Evolutionary conservation across 1,284 basidiomycete species (phyloP), one percentile per base, ranked within the genome.

Genomic region (Boletus holoroseus): DNA sequence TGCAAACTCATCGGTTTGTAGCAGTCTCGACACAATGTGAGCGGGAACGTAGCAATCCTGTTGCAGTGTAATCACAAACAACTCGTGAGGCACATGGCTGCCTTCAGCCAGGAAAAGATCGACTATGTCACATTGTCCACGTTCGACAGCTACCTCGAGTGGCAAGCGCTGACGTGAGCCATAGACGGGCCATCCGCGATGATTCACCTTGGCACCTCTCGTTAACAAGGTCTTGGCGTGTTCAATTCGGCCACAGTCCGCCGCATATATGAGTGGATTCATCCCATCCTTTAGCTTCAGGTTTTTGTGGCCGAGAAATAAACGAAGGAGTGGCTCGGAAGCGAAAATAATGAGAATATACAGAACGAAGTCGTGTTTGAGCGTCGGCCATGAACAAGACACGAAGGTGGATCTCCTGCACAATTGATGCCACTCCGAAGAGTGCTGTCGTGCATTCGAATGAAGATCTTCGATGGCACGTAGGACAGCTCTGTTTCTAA

Each of bases 211-310:
- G 8, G 9, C 31, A 12, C 56, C 47, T 3, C 31, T 22, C 11
- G 46, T 43, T 13, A 56, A 28, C 8, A 58, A 13, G 2, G 27
- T 46, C 31, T 18, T 45, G 3, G 56, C 43, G 11, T 58, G 53
- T 27, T 43, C 36, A 5, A 43, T 8, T 18, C 26, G 30, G 6
- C 0, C 0, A 9, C n/a, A 30, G 1, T 2, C 2, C 5, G 28
- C 38, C 1, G 47, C 35, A 26, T 55, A 56, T 11, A 35, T 16
- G 6, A 56, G 57, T 1, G 53, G 57, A 7, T 56, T 56, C 2
- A 36, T 58, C n/a, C 45, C 55, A 26, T 36, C 35, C 42, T 39
- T 55, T 0, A 5, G 30, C 9, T 22, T 16, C 3, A 45, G 15
- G 1, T 6, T 7, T 3, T 22, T 4, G 13, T 3, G 16, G 9